A percentile compares a stretch with the other conserved stretches of the same genome.
These are phyloP conservation scores for Phytopythium montanum DNA, from an alignment of 352 stramenopile species.

Conservation along the genomic window DNA sequence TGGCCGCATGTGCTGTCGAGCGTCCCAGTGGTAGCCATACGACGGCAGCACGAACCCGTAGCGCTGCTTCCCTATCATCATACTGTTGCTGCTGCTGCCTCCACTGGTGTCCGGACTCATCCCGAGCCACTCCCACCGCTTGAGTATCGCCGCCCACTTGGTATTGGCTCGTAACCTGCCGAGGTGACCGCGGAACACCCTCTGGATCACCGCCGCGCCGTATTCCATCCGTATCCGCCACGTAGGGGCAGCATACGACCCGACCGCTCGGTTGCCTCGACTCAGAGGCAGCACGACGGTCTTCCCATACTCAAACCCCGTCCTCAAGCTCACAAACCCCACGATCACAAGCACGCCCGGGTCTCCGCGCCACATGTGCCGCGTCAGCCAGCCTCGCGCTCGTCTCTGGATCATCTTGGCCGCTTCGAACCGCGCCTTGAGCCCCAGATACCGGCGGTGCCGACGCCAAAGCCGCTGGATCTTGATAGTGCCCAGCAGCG, in stretches of 20 bases:
- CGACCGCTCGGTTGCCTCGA: slow-evolving; percentile 5
- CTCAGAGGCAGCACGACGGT: slow-evolving; percentile 30
- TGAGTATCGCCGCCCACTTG: slow-evolving; percentile 67
- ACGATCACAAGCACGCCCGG: slow-evolving; percentile 37
- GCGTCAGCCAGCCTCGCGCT: slow-evolving; percentile 61
- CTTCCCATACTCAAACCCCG: slow-evolving; percentile 49
- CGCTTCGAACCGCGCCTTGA: slow-evolving; percentile 49
- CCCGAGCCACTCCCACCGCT: slow-evolving; percentile 69
- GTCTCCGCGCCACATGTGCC: slow-evolving; percentile 59
- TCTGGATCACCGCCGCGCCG: slow-evolving; percentile 40
- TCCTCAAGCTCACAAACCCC: slow-evolving; percentile 33
- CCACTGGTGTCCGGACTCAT: slow-evolving; percentile 27
- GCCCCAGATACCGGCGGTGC: slow-evolving; percentile 31
- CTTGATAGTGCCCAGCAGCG: slow-evolving; percentile 41
- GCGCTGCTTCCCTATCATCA: slow-evolving; percentile 45
- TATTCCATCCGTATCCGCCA: slow-evolving; percentile 35
- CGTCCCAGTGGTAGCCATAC: slow-evolving; percentile 37
- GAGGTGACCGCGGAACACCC: slow-evolving; percentile 41
- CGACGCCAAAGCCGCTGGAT: slow-evolving; percentile 63
- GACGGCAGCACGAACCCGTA: slow-evolving; percentile 62
- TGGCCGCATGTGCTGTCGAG: slow-evolving; percentile 42
- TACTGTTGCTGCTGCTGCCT: slow-evolving; percentile 37
- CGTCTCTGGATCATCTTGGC: slow-evolving; percentile 49
- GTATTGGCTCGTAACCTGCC: slow-evolving; percentile 57
- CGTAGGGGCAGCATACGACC: slow-evolving; percentile 56